These are phyloP conservation scores for Pythium aquatile DNA, from an alignment of 352 stramenopile species.

Conservation along the genomic window DNA sequence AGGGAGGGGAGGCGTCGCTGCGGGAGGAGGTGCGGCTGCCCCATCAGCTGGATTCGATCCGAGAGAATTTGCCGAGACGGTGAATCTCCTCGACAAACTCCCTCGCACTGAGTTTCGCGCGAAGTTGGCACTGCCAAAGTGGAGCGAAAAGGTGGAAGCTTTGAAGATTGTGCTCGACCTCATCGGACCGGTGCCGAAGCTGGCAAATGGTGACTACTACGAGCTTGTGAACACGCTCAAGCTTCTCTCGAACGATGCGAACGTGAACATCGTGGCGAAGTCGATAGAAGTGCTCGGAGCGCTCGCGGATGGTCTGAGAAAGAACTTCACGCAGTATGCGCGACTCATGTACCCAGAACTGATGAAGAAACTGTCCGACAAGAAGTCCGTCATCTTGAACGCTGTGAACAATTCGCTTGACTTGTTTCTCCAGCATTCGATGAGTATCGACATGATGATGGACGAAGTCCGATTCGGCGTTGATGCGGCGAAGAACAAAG, in stretches of 20 bases:
- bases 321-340: slow-evolving; percentile 79
- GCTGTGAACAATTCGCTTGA: slow-evolving; percentile 84
- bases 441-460: slow-evolving; percentile 89
- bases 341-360: slow-evolving; percentile 75
- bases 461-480: slow-evolving; percentile 75
- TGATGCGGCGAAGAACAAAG: slow-evolving; percentile 81
- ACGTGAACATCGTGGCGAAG: slow-evolving; percentile 88
- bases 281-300: slow-evolving; percentile 81
- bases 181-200: slow-evolving; percentile 80
- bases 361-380: slow-evolving; percentile 85
- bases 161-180: slow-evolving; percentile 84
- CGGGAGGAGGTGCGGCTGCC: slow-evolving; percentile 9
- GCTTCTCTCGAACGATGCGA: slow-evolving; percentile 75
- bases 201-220: slow-evolving; percentile 85
- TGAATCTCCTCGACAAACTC: slow-evolving; percentile 80
- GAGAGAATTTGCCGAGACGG: slow-evolving; percentile 82
- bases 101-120: slow-evolving; percentile 77
- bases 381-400: slow-evolving; percentile 81
- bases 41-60: slow-evolving; percentile 55
- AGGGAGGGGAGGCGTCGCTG: slow-evolving; percentile 14
- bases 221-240: slow-evolving; percentile 85
- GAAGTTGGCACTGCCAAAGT: slow-evolving; percentile 75
- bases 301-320: slow-evolving; percentile 73
- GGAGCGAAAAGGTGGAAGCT: slow-evolving; percentile 85
- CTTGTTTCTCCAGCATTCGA: slow-evolving; percentile 71